A percentile compares a stretch with the other conserved stretches of the same genome.
Evolutionary conservation across 2,329 filamentous ascomycete genomes (phyloP).

Genomic region (Aspergillus amoenus): DNA sequence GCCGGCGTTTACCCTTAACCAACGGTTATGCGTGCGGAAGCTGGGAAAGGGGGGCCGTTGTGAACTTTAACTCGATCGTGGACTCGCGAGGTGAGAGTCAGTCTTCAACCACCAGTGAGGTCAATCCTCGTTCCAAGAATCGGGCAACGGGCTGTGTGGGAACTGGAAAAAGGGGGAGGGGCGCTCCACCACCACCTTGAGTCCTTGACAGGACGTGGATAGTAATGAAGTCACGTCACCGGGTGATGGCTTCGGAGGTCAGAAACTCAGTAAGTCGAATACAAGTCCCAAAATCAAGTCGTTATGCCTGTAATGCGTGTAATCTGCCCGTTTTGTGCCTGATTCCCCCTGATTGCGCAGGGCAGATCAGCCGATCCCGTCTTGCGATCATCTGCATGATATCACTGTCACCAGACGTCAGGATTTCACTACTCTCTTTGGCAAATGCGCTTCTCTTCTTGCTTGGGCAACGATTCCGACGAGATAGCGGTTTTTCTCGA

Average conservation of each 20-base stretch:
- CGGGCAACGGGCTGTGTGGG: neutral
- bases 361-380: neutral
- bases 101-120: neutral
- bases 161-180: constrained; percentile 16
- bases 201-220: too few relatives aligned
- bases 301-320: too few relatives aligned
- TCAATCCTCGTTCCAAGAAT: neutral
- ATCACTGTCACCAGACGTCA: neutral
- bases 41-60: constrained; percentile 16
- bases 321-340: neutral
- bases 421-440: too few relatives aligned
- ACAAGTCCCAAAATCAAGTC: too few relatives aligned
- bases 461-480: too few relatives aligned
- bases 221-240: too few relatives aligned
- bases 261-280: too few relatives aligned
- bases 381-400: neutral
- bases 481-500: too few relatives aligned
- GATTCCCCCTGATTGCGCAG: neutral
- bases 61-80: neutral
- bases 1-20: constrained; percentile 6
- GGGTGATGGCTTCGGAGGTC: too few relatives aligned
- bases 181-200: neutral
- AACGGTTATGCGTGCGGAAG: constrained; percentile 9
- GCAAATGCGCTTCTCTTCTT: too few relatives aligned
- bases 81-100: neutral